Evolutionary conservation across 208 protist genomes (phyloP), one percentile per base, ranked within the genome.

Genomic region (Acanthamoeba triangularis): DNA sequence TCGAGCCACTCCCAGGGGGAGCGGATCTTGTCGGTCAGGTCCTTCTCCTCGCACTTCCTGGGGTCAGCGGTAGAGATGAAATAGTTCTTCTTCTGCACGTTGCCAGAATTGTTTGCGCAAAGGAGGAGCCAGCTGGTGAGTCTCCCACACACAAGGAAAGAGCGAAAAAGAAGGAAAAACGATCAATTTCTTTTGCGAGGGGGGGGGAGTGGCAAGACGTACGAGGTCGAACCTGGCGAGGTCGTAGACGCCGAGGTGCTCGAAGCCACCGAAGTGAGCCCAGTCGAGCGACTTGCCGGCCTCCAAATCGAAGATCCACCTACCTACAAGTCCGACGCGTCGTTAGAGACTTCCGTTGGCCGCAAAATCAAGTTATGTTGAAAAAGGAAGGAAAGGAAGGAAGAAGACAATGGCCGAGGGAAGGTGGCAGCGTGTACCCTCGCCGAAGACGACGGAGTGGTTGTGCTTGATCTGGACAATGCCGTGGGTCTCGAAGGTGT

Each of bases 31-130:
- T 87, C 49, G 10, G 41, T 87, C n/a, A 87, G 28, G 25, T 87
- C 78, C 78, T 37, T 54, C 20, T 35, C 49, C 5, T 87, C 47
- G 30, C 78, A 87, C 78, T 87, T 87, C 10, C 28, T 7, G 28
- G 20, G 10, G 10, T 87, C 78, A 37, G 49, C 49, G 78, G 33
- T 63, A 6, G 78, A 87, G 30, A 87, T 87, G 78, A 87, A 87
- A 47, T 63, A 87, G 78, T 87, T 87, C 78, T 87, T 87, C 52
- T 87, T 87, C 78, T 87, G 78, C 52, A 63, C 23, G 72, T 80
- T 80, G 72, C 25, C 74, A 52, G 0, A 54, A 72, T 20, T 6
- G 69, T n/a, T 14, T 0, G 69, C 11, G 65, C 16, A 72, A 18
- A 72, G n/a, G 67, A 37, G 11, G 35, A 3, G 56, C 56, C 8